Conservation (phyloP, 169 alveolate genomes). For the Plasmodium fragile region DNA sequence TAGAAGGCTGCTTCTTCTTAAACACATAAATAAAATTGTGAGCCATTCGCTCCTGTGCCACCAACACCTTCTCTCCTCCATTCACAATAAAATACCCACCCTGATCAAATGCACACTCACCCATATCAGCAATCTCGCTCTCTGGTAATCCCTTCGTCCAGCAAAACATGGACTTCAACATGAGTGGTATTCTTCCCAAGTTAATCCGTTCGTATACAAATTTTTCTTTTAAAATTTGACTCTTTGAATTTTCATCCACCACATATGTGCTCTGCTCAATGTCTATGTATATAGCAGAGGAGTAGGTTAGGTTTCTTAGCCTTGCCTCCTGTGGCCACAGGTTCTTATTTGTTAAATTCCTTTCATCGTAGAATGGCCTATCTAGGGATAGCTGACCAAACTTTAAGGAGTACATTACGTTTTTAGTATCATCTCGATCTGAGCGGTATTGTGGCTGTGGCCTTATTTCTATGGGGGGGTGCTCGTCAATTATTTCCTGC, state of each 20-base stretch:
- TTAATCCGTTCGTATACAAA: constrained; percentile 89
- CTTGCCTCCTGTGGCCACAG: constrained; percentile 98
- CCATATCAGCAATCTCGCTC: constrained; percentile 92
- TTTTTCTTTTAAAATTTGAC: constrained; percentile 84
- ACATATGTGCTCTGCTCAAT: constrained; percentile 90
- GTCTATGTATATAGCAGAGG: constrained; percentile 88
- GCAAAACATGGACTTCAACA: constrained; percentile 97
- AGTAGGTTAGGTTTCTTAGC: constrained; percentile 95
- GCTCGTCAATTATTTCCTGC: constrained; percentile 96
- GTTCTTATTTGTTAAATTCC: constrained; percentile 91
- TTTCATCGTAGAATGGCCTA: constrained; percentile 94
- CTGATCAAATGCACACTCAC: constrained; percentile 98
- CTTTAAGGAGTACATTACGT: constrained; percentile 90
- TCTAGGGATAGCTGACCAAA: constrained; percentile 95
- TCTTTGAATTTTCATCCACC: constrained; percentile 83
- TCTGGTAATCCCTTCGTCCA: constrained; percentile 92
- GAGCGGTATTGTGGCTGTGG: constrained; percentile 93
- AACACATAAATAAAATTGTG: constrained; percentile 98
- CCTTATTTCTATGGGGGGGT: constrained; percentile 93
- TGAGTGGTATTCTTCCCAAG: constrained; percentile 97
- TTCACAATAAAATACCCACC: constrained; percentile 98
- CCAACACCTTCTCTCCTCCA: constrained; percentile 99
- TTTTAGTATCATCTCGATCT: constrained; percentile 86
- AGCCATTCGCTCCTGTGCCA: constrained; percentile 99
- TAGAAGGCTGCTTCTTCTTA: constrained; percentile 96